A percentile compares a stretch with the other conserved stretches of the same genome.
phyloP scores from a whole-genome alignment of 2,329 filamentous ascomycete species.

The Venturia oleaginea region DNA sequence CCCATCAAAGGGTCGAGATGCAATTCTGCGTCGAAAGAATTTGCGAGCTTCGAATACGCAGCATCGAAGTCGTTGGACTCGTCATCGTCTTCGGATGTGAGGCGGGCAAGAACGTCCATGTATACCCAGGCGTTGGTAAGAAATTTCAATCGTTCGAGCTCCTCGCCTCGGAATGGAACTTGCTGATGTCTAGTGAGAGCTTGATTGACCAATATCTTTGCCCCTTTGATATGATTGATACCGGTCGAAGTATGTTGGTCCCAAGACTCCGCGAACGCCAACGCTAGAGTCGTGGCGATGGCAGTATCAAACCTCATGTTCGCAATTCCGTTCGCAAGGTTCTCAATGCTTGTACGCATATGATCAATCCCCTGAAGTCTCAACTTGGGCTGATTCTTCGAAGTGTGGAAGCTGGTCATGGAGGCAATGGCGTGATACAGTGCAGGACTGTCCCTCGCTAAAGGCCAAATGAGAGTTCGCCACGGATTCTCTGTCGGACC shows the following conservation, averaged over 20 bases:
- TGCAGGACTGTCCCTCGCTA: conserved; percentile 54
- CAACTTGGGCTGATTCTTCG: conserved; percentile 47
- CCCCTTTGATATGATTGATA: conserved; percentile 59
- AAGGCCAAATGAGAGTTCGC: conserved; percentile 61
- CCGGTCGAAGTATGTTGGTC: conserved; percentile 60
- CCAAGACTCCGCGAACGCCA: conserved; percentile 64
- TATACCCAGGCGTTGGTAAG: conserved; percentile 65
- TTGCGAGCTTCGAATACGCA: conserved; percentile 25
- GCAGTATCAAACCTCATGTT: conserved; percentile 57
- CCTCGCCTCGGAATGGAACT: conserved; percentile 34
- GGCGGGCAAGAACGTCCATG: conserved; percentile 61
- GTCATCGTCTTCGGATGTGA: conserved; percentile 54
- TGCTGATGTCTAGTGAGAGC: conserved; percentile 42
- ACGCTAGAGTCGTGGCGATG: conserved; percentile 58
- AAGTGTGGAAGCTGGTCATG: conserved; percentile 60
- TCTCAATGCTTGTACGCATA: conserved; percentile 55
- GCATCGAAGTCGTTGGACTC: conserved; percentile 44
- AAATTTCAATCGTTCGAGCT: conserved; percentile 51
- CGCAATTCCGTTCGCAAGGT: conserved; percentile 49
- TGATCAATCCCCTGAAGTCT: conserved; percentile 58
- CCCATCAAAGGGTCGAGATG: conserved; percentile 65
- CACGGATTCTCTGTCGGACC: conserved; percentile 62
- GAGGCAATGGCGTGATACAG: conserved; percentile 60
- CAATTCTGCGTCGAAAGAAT: conserved; percentile 20
- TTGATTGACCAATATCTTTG: conserved; percentile 53